These are phyloP conservation scores for Mortierella sp. DNA, from an alignment of 371 early-diverging fungal genomes.

Conservation along the genomic window DNA sequence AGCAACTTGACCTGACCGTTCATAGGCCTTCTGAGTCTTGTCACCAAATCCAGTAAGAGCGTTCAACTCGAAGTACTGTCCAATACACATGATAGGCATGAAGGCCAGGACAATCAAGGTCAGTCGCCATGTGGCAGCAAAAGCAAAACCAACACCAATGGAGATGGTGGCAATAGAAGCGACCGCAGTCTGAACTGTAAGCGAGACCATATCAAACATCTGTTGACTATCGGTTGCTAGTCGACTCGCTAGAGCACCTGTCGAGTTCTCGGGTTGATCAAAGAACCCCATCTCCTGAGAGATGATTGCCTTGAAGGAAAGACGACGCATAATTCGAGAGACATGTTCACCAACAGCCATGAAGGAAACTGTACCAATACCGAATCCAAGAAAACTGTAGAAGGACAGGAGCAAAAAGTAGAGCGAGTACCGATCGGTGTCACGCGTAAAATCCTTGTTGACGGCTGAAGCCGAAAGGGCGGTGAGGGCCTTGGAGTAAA, in stretches of 20 bases:
- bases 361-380: neutral
- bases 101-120: constrained; percentile 45
- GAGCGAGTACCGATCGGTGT: too few species aligned
- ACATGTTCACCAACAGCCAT: neutral
- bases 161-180: neutral
- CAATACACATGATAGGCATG: constrained; percentile 8
- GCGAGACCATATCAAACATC: constrained; percentile 9
- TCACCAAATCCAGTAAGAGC: constrained; percentile 58
- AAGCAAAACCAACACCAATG: constrained; percentile 56
- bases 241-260: constrained; percentile 83
- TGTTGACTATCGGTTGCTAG: constrained; percentile 79
- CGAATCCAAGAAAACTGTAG: constrained; percentile 69
- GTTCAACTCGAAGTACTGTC: constrained; percentile 20
- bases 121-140: constrained; percentile 63
- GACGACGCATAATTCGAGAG: neutral
- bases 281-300: constrained; percentile 86
- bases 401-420: constrained; percentile 81
- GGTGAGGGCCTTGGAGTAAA: constrained; percentile 49
- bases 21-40: constrained; percentile 73
- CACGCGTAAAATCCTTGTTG: neutral
- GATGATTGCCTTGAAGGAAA: neutral
- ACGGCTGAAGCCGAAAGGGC: constrained; percentile 29
- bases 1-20: constrained; percentile 78
- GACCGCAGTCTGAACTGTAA: constrained; percentile 56
- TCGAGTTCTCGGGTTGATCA: constrained; percentile 80